These are phyloP conservation scores for Acanthamoeba divionensis DNA, from an alignment of 208 protist genomes.

Conservation along the genomic window DNA sequence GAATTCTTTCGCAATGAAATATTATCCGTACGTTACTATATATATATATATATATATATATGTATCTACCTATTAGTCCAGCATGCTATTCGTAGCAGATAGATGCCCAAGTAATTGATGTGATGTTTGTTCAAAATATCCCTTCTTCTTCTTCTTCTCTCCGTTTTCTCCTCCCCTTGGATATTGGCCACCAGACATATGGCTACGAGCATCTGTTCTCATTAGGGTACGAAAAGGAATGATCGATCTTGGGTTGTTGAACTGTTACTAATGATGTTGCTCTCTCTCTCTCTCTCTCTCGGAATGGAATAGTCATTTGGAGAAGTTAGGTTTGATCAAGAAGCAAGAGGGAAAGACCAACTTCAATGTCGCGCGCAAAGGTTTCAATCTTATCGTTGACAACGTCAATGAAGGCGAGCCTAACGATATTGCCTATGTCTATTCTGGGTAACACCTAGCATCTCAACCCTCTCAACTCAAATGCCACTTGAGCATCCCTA, in stretches of 20 bases:
- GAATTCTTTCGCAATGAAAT: constrained; percentile 66
- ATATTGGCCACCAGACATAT: constrained; percentile 67
- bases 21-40: constrained; percentile 59
- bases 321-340: constrained; percentile 64
- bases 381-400: constrained; percentile 51
- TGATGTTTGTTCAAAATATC: too few species aligned
- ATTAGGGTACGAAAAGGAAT: constrained; percentile 36
- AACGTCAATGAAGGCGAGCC: constrained; percentile 67
- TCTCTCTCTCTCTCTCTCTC: neutral
- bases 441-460: constrained; percentile 57
- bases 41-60: too few species aligned
- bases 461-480: neutral
- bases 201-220: constrained; percentile 68
- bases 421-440: constrained; percentile 74
- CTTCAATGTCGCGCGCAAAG: constrained; percentile 31
- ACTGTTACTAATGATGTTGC: neutral
- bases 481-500: neutral
- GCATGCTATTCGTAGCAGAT: neutral
- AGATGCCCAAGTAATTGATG: too few species aligned
- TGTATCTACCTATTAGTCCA: constrained; percentile 7
- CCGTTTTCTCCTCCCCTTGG: neutral
- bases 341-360: constrained; percentile 36
- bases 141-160: neutral
- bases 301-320: constrained; percentile 59
- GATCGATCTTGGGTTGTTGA: neutral